Percentiles rank a stretch among this genome's conserved stretches.
These are phyloP conservation scores for Sclerotinia trifoliorum DNA, from an alignment of 2,329 filamentous ascomycete genomes.

Conservation along the genomic window DNA sequence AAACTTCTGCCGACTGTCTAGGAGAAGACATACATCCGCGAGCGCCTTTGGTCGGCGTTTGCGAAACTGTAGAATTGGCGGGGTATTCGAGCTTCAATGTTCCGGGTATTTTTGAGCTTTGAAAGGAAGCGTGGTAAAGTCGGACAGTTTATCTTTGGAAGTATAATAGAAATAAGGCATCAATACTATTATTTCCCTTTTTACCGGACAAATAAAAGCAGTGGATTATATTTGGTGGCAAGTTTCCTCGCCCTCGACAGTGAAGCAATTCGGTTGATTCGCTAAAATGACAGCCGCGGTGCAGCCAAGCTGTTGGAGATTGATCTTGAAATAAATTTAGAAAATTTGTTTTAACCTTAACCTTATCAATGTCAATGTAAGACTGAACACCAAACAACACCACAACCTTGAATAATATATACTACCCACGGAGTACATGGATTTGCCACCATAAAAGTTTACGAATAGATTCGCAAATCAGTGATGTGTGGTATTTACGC, in stretches of 20 bases:
- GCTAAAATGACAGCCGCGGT: slow-evolving; percentile 20
- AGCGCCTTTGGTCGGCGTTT: slow-evolving; percentile 36
- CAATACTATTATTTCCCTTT: background rate
- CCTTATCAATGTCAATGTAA: background rate
- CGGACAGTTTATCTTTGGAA: background rate
- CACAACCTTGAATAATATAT: background rate
- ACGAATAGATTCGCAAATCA: background rate
- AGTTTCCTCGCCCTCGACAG: slow-evolving; percentile 7
- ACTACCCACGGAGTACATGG: slow-evolving; percentile 1
- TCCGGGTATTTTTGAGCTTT: slow-evolving; percentile 18
- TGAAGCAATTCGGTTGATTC: slow-evolving; percentile 21
- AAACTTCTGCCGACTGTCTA: slow-evolving; percentile 34
- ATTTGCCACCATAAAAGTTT: background rate
- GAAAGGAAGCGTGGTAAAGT: background rate
- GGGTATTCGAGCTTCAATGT: slow-evolving; percentile 31
- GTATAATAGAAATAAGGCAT: background rate
- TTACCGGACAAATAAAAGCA: background rate
- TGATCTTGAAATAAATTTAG: slow-evolving; percentile 10
- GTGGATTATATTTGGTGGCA: slow-evolving; percentile 3
- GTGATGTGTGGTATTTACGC: slow-evolving; percentile 63
- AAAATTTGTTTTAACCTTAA: slow-evolving; percentile 1
- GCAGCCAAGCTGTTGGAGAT: background rate
- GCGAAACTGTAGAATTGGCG: slow-evolving; percentile 32
- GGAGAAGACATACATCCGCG: slow-evolving; percentile 40
- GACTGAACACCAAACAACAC: slow-evolving; percentile 2